These are phyloP conservation scores for Claviceps digitariae DNA, from an alignment of 2,329 filamentous ascomycete species.

Conservation along the genomic window DNA sequence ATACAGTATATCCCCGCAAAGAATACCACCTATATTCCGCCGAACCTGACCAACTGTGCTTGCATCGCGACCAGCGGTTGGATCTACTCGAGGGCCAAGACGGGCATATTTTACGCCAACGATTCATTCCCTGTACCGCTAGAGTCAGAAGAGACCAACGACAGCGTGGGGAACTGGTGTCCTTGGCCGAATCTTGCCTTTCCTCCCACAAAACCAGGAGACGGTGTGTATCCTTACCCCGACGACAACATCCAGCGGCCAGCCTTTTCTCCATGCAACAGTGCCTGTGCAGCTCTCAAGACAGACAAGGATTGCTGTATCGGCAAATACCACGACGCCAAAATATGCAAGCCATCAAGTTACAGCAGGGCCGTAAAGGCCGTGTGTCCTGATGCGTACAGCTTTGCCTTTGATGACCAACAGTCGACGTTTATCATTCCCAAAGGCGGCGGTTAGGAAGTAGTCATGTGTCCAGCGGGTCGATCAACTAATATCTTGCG, in stretches of 20 bases:
- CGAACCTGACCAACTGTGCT: conserved; percentile 62
- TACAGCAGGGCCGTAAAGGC: conserved; percentile 60
- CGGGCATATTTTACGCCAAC: conserved; percentile 49
- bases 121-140: conserved; percentile 53
- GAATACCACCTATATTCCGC: conserved; percentile 53
- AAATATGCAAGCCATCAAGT: conserved; percentile 49
- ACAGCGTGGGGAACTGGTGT: conserved; percentile 55
- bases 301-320: conserved; percentile 61
- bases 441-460: conserved; percentile 60
- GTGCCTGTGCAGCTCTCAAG: conserved; percentile 59
- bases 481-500: conserved; percentile 45
- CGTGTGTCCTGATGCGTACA: conserved; percentile 76
- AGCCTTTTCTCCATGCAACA: conserved; percentile 64
- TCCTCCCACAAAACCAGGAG: conserved; percentile 54
- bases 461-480: conserved; percentile 60
- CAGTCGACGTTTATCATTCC: conserved; percentile 49
- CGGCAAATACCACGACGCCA: conserved; percentile 49
- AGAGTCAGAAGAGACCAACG: conserved; percentile 43
- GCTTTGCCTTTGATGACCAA: conserved; percentile 52
- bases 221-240: conserved; percentile 69
- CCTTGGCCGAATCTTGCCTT: conserved; percentile 64
- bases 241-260: conserved; percentile 60
- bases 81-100: conserved; percentile 39
- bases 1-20: conserved; percentile 46
- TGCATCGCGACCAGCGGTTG: conserved; percentile 60